Conservation (phyloP, 352 stramenopile species). For the Pythium utonaiense region DNA sequence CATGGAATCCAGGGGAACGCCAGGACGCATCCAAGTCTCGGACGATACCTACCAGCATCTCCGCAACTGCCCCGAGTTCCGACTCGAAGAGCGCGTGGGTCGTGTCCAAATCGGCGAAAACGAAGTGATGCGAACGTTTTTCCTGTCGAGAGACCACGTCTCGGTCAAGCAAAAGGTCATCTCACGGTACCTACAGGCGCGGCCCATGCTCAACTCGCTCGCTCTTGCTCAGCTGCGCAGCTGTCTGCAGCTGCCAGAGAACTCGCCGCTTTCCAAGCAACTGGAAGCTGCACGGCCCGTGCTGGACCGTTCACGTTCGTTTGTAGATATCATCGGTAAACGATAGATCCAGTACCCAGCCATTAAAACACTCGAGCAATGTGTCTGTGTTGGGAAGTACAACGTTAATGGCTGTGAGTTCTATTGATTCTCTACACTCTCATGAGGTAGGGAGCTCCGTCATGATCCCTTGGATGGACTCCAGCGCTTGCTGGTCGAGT, state of each 20-base stretch:
- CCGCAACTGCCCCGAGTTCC: conserved; percentile 47
- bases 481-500: conserved; percentile 17
- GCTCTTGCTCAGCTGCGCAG: conserved; percentile 49
- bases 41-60: conserved; percentile 58
- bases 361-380: background rate
- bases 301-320: conserved; percentile 32
- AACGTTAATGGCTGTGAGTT: no score
- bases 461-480: conserved; percentile 8
- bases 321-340: conserved; percentile 44
- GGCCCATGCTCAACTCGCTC: conserved; percentile 32
- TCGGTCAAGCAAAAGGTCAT: conserved; percentile 51
- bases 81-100: conserved; percentile 39
- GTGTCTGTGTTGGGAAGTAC: background rate
- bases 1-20: conserved; percentile 65
- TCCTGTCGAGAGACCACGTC: conserved; percentile 38
- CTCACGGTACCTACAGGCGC: conserved; percentile 40
- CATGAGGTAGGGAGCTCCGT: background rate
- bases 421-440: no score
- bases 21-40: conserved; percentile 58
- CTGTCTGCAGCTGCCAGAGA: conserved; percentile 47
- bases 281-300: conserved; percentile 30
- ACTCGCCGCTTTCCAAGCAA: conserved; percentile 46
- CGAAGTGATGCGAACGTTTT: conserved; percentile 49
- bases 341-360: conserved; percentile 2
- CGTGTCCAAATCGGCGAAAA: conserved; percentile 58